Evolutionary conservation across 1,284 basidiomycete genomes (phyloP).

Genomic region (Coniferiporia weirii): DNA sequence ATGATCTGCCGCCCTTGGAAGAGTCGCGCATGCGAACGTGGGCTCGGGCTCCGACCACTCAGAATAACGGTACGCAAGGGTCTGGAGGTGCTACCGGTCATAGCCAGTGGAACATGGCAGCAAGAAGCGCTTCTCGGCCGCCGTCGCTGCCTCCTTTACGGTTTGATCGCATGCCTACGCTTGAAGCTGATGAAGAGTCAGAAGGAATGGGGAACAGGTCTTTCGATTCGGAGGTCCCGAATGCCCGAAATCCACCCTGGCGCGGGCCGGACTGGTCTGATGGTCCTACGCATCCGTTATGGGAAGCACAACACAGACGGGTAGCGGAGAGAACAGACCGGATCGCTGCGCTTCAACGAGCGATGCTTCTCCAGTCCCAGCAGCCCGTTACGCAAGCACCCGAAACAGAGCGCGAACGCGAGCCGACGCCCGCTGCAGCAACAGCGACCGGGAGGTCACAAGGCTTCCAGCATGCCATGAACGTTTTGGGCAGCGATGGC

Average conservation of each 20-base stretch:
- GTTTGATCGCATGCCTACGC: background rate
- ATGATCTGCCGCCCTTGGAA: conserved; percentile 1
- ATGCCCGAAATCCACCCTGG: background rate
- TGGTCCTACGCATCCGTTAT: background rate
- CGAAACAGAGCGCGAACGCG: background rate
- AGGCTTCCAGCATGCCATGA: conserved; percentile 22
- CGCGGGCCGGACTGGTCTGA: background rate
- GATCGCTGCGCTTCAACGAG: conserved; percentile 2
- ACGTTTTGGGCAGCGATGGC: conserved; percentile 24
- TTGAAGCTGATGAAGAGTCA: background rate
- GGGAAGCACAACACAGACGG: background rate
- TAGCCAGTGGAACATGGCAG: background rate
- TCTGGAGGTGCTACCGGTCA: background rate
- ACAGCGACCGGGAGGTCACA: background rate
- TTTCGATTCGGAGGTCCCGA: background rate
- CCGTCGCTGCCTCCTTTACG: conserved; percentile 12
- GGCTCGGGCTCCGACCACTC: background rate
- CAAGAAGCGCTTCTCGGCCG: conserved; percentile 1
- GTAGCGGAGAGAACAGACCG: background rate
- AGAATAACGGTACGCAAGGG: background rate
- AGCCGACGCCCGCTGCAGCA: background rate
- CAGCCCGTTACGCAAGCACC: background rate
- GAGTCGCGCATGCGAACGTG: conserved; percentile 5
- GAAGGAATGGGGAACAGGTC: background rate
- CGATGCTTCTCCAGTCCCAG: conserved; percentile 4